phyloP scores from a whole-genome alignment of 352 stramenopile species.

The Phytophthora pistaciae region DNA sequence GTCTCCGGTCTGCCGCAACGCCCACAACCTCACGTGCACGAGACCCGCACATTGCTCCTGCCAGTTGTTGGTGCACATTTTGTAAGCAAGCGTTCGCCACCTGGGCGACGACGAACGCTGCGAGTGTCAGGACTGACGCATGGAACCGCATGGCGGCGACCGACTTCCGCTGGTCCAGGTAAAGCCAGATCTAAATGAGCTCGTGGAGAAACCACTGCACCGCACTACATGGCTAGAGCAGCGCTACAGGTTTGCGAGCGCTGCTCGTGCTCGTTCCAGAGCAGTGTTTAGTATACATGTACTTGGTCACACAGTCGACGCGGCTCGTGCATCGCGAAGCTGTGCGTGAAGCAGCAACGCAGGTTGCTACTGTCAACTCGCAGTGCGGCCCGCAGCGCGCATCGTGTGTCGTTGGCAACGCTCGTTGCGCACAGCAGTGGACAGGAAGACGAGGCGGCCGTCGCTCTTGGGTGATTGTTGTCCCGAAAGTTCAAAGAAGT shows the following conservation, averaged over 20 bases:
- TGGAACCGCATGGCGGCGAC: conserved; percentile 10
- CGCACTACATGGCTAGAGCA: not conserved
- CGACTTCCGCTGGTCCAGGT: not conserved
- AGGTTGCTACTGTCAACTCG: no score
- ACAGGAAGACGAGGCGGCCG: conserved; percentile 8
- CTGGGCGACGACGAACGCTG: not conserved
- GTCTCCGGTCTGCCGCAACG: conserved; percentile 2
- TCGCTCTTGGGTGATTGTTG: conserved; percentile 5
- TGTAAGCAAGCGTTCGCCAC: conserved; percentile 9
- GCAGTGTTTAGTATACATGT: no score
- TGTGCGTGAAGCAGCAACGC: no score
- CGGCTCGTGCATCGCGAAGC: no score
- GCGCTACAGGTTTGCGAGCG: no score
- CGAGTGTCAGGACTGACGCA: conserved; percentile 12
- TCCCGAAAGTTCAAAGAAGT: conserved; percentile 17
- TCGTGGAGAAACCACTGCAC: not conserved
- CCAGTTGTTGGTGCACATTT: conserved; percentile 29
- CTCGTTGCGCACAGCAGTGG: not conserved
- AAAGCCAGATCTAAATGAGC: conserved; percentile 8
- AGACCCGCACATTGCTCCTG: conserved; percentile 15
- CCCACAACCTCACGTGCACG: conserved; percentile 15
- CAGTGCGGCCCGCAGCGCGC: no score
- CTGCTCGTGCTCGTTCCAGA: no score
- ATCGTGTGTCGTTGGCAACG: no score
- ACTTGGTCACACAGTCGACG: no score